phyloP scores from a whole-genome alignment of 495 filamentous ascomycete genomes.

The Penicillium nucicola region DNA sequence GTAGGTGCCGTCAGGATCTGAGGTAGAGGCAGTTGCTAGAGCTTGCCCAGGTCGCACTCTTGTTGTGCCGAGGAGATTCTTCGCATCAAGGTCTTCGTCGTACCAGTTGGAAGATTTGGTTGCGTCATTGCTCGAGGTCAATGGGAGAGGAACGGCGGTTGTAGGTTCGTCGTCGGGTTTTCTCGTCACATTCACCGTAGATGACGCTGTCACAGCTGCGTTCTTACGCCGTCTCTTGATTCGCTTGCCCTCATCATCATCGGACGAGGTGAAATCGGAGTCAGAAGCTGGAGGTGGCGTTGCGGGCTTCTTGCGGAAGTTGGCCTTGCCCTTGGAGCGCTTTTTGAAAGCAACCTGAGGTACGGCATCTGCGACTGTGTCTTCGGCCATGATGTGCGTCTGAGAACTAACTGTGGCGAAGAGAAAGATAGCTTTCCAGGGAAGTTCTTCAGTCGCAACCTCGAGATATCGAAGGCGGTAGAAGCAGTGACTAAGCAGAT shows the following conservation, averaged over 20 bases:
- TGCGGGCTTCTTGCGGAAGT: slow-evolving; percentile 76
- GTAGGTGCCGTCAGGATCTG: slow-evolving; percentile 64
- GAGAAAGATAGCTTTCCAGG: too few relatives aligned
- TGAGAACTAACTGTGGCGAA: background rate
- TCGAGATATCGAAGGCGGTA: slow-evolving; percentile 4
- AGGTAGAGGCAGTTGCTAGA: slow-evolving; percentile 8
- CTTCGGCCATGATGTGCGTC: slow-evolving; percentile 14
- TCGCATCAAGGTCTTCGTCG: slow-evolving; percentile 57
- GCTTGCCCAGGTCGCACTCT: slow-evolving; percentile 29
- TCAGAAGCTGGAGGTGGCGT: slow-evolving; percentile 69
- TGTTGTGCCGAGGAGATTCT: slow-evolving; percentile 64
- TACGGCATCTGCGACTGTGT: slow-evolving; percentile 10
- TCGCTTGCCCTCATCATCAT: slow-evolving; percentile 67
- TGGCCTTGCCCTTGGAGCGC: slow-evolving; percentile 74
- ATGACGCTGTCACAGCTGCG: slow-evolving; percentile 56
- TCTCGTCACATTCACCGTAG: slow-evolving; percentile 33
- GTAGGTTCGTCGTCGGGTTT: slow-evolving; percentile 56
- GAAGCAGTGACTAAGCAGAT: slow-evolving; percentile 5
- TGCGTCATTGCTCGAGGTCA: slow-evolving; percentile 77
- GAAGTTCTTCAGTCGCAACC: too few relatives aligned
- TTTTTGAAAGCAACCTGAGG: slow-evolving; percentile 71
- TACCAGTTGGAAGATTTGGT: slow-evolving; percentile 92
- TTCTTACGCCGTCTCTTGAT: slow-evolving; percentile 79
- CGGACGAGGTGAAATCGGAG: slow-evolving; percentile 69
- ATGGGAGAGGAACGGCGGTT: slow-evolving; percentile 41